Evolutionary conservation across 2,329 filamentous ascomycete genomes (phyloP), one percentile per base, ranked within the genome.

Genomic region (Fusarium sp.): DNA sequence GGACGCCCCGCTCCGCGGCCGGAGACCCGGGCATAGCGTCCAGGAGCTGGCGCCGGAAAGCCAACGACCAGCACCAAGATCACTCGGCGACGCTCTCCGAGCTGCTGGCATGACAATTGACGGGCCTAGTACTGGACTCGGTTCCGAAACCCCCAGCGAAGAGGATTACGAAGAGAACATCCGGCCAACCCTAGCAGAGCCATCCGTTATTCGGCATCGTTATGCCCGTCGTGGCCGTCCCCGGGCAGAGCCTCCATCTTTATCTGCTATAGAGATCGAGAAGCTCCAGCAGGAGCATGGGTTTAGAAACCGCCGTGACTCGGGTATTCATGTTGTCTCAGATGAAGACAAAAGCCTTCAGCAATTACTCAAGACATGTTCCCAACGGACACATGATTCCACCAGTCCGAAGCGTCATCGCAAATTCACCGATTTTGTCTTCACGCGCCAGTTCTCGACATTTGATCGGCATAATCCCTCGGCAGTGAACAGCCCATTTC

Each of bases 401-500:
- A 52, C 44, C 11, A 62, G 39, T 36, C 61, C 42, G 42, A 56
- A 45, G 53, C 57, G 41, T 42, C 58, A 49, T 48, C 57, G 65
- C 57, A 72, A 73, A 61, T 77, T 82, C 37, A 74, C 76, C 11
- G 77, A 80, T 49, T 76, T 91, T 39, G 84, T 91, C 47, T 93
- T 93, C 70, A 92, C 88, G 0, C 80, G 84, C 21, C 87, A 88
- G 58, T 90, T 92, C 68, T 90, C 88, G 6, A 82, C 88, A 0
- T 93, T 93, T 72, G 90, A 93, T 73, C 82, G 88, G 10, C 86
- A 90, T 63, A 93, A 92, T 69, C 80, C 82, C 6, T 77, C 78
- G 1, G 84, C 85, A 2, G 82, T 84, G 4, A 86, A 88, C 43
- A 91, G 87, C 37, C 87, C 88, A 0, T 93, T 93, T 67, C 86